Evolutionary conservation across 208 protist species (phyloP), one percentile per base, ranked within the genome.

Genomic region (Kentomonas sorsogonicus): DNA sequence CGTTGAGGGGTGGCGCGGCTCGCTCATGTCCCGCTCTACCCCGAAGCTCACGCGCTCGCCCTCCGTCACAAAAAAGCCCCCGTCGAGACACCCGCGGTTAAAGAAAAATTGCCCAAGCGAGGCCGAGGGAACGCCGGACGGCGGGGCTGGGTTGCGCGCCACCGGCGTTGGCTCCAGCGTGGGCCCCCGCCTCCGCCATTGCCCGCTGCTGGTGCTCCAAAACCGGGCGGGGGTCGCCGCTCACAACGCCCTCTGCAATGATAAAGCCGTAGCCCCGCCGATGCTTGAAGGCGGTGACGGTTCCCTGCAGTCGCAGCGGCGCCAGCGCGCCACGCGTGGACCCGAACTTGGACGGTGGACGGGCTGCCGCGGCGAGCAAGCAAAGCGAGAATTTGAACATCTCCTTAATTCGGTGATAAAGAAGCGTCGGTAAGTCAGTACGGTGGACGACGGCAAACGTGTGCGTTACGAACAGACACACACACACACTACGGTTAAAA

Each of bases 251-350:
- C 36, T 87, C 63, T 7, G 74, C 79, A 5, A 81, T 44, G 0
- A 93, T 45, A 66, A 93, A 93, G n/a, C 85, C 85, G 55, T 89
- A 93, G 39, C 85, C 85, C 16, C 82, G 74, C n/a, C 85, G 80
- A 59, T 93, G 81, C 69, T 84, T 93, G 55, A 89, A 93, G 16
- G 66, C 81, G 0, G 74, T 76, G 9, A 93, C 77, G 11, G 79
- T 93, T 39, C 85, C 85, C 53, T 86, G 74, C 51, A 86, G 57
- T 31, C 79, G 77, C 27, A 39, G 46, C 18, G 16, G 26, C 46
- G 20, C 41, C 25, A 23, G 22, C 15, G 20, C 20, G 45, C 45
- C 20, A 7, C 5, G 45, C 20, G 7, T 6, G 13, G 29, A 18
- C 10, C 13, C 31, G 9, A 16, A n/a, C n/a, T 33, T 27, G 47